Evolutionary conservation across 495 filamentous ascomycete species (phyloP).

Genomic region (Annulohypoxylon bovei): DNA sequence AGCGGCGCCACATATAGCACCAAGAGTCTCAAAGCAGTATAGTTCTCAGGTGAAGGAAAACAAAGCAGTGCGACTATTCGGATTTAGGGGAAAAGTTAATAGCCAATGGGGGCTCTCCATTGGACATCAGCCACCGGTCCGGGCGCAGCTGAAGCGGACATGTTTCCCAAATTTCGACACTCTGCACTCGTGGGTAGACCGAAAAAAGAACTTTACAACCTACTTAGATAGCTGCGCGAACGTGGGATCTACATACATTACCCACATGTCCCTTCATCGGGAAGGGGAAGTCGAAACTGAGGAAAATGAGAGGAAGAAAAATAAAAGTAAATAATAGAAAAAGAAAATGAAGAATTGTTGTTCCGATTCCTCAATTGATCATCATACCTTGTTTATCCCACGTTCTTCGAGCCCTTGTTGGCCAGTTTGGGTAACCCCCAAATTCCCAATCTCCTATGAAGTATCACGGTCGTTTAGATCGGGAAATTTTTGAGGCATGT

Average conservation of each 20-base stretch:
- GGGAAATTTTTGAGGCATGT: conserved; percentile 19
- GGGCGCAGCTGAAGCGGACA: conserved; percentile 47
- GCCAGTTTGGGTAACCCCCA: conserved; percentile 16
- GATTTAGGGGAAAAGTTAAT: conserved; percentile 30
- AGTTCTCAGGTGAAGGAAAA: conserved; percentile 44
- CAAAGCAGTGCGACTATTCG: conserved; percentile 36
- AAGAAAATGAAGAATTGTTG: not conserved
- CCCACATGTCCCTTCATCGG: conserved; percentile 22
- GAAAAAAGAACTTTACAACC: conserved; percentile 26
- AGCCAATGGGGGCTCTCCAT: conserved; percentile 32
- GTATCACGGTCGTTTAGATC: conserved; percentile 13
- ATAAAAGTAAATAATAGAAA: conserved; percentile 4
- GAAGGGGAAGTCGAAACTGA: conserved; percentile 17
- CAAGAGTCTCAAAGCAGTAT: conserved; percentile 42
- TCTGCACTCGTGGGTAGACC: conserved; percentile 14
- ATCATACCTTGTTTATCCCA: conserved; percentile 19
- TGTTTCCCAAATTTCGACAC: conserved; percentile 21
- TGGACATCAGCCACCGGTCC: conserved; percentile 37
- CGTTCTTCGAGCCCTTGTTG: conserved; percentile 1
- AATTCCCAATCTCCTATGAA: conserved; percentile 22
- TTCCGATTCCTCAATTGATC: not conserved
- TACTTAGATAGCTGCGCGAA: conserved; percentile 12
- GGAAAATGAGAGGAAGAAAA: conserved; percentile 1
- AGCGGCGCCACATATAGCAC: conserved; percentile 43
- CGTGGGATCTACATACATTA: conserved; percentile 31